Conservation (phyloP, 208 protist genomes). For the Acanthamoeba divionensis region DNA sequence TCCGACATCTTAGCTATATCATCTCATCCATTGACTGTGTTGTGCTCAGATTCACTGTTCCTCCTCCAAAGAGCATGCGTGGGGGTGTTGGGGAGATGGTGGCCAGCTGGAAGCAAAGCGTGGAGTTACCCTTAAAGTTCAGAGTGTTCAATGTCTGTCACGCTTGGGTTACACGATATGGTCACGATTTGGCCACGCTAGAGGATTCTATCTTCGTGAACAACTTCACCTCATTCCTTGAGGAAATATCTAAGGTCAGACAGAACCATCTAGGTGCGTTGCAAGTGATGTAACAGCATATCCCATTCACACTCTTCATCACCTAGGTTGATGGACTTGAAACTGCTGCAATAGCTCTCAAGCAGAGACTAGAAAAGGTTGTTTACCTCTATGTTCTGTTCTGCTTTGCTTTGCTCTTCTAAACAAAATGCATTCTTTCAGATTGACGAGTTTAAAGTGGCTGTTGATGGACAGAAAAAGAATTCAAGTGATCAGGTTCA, state of each 20-base stretch:
- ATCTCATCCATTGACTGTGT: too few species aligned
- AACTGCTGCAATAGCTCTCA: too few species aligned
- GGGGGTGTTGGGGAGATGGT: not conserved
- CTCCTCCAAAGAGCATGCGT: not conserved
- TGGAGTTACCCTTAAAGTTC: not conserved
- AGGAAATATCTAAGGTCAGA: not conserved
- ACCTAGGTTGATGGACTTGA: too few species aligned
- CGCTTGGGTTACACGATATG: not conserved
- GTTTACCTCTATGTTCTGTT: too few species aligned
- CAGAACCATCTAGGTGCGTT: too few species aligned
- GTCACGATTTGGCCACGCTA: not conserved
- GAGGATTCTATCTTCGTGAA: not conserved
- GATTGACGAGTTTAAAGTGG: too few species aligned
- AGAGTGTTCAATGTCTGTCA: not conserved
- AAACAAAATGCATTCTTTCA: too few species aligned
- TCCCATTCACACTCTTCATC: not conserved
- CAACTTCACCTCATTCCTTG: not conserved
- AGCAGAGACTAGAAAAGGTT: too few species aligned
- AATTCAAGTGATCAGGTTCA: too few species aligned
- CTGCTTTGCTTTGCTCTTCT: too few species aligned
- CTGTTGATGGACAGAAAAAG: too few species aligned
- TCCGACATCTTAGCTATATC: too few species aligned
- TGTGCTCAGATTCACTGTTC: not conserved
- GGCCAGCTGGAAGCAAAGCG: not conserved
- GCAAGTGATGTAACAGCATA: not conserved